These are phyloP conservation scores for Tagetes erecta DNA, from an alignment of 129 eudicot genomes.

Conservation along the genomic window DNA sequence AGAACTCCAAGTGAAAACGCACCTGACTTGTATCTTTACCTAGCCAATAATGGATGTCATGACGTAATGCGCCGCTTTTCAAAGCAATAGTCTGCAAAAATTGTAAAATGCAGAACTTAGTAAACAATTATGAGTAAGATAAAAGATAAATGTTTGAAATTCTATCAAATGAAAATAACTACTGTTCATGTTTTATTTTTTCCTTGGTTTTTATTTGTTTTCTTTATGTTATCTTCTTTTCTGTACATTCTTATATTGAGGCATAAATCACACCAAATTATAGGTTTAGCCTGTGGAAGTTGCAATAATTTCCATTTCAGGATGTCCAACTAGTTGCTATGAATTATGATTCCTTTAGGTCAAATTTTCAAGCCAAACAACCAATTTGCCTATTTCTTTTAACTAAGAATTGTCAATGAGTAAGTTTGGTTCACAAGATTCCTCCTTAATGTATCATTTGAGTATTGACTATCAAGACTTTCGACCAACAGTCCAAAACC, in stretches of 20 bases:
- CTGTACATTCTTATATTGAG: neutral
- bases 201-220: conserved; percentile 5
- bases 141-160: neutral
- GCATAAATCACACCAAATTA: conserved; percentile 14
- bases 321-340: conserved; percentile 21
- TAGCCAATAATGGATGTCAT: conserved; percentile 95
- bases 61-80: conserved; percentile 83
- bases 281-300: neutral
- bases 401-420: neutral
- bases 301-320: neutral
- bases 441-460: conserved; percentile 3
- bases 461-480: neutral
- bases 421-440: conserved; percentile 6
- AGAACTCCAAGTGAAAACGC: conserved; percentile 25
- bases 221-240: conserved; percentile 19
- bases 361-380: conserved; percentile 5
- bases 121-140: conserved; percentile 1
- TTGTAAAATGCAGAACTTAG: conserved; percentile 21
- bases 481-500: conserved; percentile 2
- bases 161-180: neutral
- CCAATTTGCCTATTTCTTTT: conserved; percentile 5
- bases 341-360: neutral
- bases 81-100: conserved; percentile 78
- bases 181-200: conserved; percentile 1
- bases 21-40: conserved; percentile 98